Conservation (phyloP, 148 eudicot genomes). For the Linanthus parryae region DNA sequence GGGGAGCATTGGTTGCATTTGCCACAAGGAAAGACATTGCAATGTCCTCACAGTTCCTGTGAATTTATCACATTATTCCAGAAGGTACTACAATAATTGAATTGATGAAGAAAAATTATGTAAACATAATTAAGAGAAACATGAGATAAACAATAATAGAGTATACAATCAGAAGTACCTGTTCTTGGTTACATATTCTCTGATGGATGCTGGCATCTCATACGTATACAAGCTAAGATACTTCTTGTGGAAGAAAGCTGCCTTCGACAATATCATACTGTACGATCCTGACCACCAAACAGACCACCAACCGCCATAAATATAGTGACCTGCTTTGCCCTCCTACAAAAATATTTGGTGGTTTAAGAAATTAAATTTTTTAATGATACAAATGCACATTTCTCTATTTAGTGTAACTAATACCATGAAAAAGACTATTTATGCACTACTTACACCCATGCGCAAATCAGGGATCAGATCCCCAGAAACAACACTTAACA, state of each 20-base stretch:
- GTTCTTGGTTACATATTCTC: constrained; percentile 63
- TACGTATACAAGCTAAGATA: constrained; percentile 69
- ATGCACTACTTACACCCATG: too few relatives aligned
- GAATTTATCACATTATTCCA: constrained; percentile 9
- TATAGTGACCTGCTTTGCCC: constrained; percentile 26
- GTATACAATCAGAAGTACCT: constrained; percentile 39
- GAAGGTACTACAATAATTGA: background rate
- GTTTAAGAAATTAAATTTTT: constrained; percentile 3
- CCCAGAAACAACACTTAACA: too few relatives aligned
- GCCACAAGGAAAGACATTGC: constrained; percentile 94
- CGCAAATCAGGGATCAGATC: too few relatives aligned
- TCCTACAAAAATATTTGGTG: constrained; percentile 33
- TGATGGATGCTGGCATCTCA: constrained; percentile 73
- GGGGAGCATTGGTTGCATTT: constrained; percentile 83
- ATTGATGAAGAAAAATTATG: background rate
- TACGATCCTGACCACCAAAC: constrained; percentile 97
- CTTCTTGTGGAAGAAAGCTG: constrained; percentile 88
- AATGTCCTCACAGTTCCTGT: constrained; percentile 96
- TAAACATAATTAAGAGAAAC: background rate
- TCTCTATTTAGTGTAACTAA: background rate
- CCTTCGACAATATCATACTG: constrained; percentile 89
- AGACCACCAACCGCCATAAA: constrained; percentile 97
- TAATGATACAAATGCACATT: background rate
- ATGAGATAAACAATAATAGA: background rate
- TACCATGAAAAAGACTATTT: background rate